Base-by-base conservation (phyloP, 1,139 yeast species). In the Hemisphaericaspora lyxosophila region DNA sequence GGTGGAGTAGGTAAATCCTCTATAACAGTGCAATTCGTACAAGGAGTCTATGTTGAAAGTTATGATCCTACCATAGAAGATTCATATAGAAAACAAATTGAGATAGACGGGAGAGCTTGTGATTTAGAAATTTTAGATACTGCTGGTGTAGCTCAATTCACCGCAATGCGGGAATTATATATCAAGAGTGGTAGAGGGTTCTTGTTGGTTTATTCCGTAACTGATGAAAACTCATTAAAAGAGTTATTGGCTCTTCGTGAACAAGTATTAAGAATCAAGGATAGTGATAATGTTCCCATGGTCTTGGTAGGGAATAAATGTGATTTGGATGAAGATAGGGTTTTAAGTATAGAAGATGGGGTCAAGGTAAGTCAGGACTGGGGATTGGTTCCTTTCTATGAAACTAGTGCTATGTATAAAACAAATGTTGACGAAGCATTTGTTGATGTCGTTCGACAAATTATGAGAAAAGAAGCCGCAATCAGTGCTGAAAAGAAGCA, bases 371-470 rank as follows among this genome's bases (percentile, higher is more conserved):
- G 96, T 35, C 83, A 84, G 50, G 78, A 78, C 38, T 86, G 96
- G 89, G 94, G 94, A 9, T 75, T 82, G 55, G 92, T 85, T 6
- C 90, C 96, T 14, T 92, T 90, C 59, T 87, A 87, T 61, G 97
- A 92, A 66, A 87, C 97, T 5, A 84, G 95, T 48, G 97, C 98
- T 28, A 85, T 89, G 75, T 79, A 85, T 50, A 85, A 87, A 59
- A 82, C 89, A 41, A 90, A 92, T 56, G 95, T 90, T 34, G 95
- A 85, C 53, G 92, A 85, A 52, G 95, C 96, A 2, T 92, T 92
- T 56, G 72, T 86, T 47, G 94, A 86, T 50, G 83, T 92, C 35
- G 97, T 92, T 6, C 75, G 96, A 60, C 94, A 85, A 51, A 88
- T 90, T 44, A 84, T 84, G 73, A 73, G 89, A 54, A 82, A 81